phyloP scores from a whole-genome alignment of 345 rosid genomes.

The Arabidopsis arenosa region DNA sequence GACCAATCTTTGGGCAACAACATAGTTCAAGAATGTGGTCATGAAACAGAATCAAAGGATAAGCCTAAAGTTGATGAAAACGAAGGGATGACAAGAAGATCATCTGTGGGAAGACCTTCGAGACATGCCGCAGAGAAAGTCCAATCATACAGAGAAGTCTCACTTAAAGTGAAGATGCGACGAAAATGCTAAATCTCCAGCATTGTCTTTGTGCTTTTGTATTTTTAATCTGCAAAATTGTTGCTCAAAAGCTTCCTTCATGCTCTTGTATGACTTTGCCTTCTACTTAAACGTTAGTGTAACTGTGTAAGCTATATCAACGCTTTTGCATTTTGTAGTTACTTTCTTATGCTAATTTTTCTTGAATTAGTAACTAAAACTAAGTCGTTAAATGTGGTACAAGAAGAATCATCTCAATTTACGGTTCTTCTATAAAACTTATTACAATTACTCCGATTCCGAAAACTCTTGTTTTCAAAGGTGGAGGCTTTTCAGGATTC shows the following conservation, averaged over 20 bases:
- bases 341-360: neutral
- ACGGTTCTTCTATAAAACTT: no score
- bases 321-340: neutral
- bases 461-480: slow-evolving; percentile 1
- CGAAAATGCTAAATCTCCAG: slow-evolving; percentile 40
- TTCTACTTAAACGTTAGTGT: neutral
- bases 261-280: slow-evolving; percentile 16
- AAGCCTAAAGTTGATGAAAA: slow-evolving; percentile 42
- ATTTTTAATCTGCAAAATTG: slow-evolving; percentile 14
- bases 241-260: slow-evolving; percentile 24
- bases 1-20: slow-evolving; percentile 3
- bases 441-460: neutral
- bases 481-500: neutral
- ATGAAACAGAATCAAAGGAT: slow-evolving; percentile 34
- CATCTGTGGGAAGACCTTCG: slow-evolving; percentile 63
- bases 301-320: neutral
- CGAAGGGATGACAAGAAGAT: slow-evolving; percentile 45
- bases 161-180: slow-evolving; percentile 74
- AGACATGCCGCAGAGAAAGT: slow-evolving; percentile 69
- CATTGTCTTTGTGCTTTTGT: slow-evolving; percentile 9
- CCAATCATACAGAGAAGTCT: slow-evolving; percentile 80
- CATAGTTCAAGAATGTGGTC: slow-evolving; percentile 35
- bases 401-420: neutral
- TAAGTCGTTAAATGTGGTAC: neutral
- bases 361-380: neutral